A percentile compares a stretch with the other conserved stretches of the same genome.
These are phyloP conservation scores for Fusarium lateritium DNA, from an alignment of 2,329 filamentous ascomycete genomes.

Conservation along the genomic window DNA sequence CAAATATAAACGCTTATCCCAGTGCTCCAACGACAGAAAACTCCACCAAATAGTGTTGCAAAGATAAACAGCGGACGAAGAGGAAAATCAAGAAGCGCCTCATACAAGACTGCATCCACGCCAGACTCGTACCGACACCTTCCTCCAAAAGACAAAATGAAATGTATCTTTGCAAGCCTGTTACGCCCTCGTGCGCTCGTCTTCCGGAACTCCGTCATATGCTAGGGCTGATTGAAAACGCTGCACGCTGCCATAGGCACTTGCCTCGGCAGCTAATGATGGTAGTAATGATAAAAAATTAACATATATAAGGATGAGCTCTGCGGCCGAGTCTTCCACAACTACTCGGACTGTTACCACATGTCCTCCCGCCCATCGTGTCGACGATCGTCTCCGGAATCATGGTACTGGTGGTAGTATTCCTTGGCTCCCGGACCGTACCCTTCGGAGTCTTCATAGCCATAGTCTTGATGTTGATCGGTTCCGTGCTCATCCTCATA, in stretches of 20 bases:
- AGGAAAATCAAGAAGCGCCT: slow-evolving; percentile 25
- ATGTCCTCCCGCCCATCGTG: slow-evolving; percentile 58
- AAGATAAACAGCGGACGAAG: slow-evolving; percentile 28
- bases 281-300: slow-evolving; percentile 39
- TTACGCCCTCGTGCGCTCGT: slow-evolving; percentile 44
- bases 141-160: slow-evolving; percentile 36
- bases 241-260: slow-evolving; percentile 41
- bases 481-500: slow-evolving; percentile 67
- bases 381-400: slow-evolving; percentile 53
- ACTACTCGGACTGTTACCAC: slow-evolving; percentile 56
- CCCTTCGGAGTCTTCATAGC: slow-evolving; percentile 57
- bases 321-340: slow-evolving; percentile 25
- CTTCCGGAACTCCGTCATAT: slow-evolving; percentile 56
- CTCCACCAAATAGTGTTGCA: slow-evolving; percentile 33
- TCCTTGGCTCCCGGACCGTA: slow-evolving; percentile 59
- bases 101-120: slow-evolving; percentile 34
- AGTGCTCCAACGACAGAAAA: slow-evolving; percentile 43
- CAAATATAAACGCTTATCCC: slow-evolving; percentile 46
- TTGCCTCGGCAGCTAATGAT: slow-evolving; percentile 39
- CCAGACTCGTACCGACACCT: slow-evolving; percentile 34
- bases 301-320: slow-evolving; percentile 44
- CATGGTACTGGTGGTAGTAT: slow-evolving; percentile 60
- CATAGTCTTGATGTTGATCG: slow-evolving; percentile 56
- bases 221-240: slow-evolving; percentile 50
- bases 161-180: slow-evolving; percentile 41